These are phyloP conservation scores for Solanum hybrid DNA, from an alignment of 305 asterid species.

Conservation along the genomic window DNA sequence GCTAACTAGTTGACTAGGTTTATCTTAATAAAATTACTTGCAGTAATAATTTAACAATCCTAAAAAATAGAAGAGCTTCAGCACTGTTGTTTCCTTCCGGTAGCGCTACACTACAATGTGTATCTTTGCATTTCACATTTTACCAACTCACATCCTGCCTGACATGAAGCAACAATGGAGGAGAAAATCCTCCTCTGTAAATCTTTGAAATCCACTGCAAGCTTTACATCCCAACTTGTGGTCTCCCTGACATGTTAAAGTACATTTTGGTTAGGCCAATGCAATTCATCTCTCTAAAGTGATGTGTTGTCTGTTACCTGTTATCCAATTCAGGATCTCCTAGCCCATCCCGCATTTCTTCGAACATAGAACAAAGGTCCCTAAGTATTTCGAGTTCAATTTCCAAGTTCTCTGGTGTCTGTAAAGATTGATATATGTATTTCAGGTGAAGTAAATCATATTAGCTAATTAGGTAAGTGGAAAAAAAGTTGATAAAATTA, in stretches of 20 bases:
- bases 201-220: conserved; percentile 52
- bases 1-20: background rate
- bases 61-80: background rate
- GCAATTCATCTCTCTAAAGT: background rate
- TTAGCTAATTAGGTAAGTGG: background rate
- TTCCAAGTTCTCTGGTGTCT: conserved; percentile 49
- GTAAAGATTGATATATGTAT: conserved; percentile 12
- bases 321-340: conserved; percentile 43
- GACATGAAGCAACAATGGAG: conserved; percentile 55
- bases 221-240: conserved; percentile 66
- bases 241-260: conserved; percentile 31
- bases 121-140: conserved; percentile 34
- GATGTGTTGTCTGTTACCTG: conserved; percentile 25
- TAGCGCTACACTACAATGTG: background rate
- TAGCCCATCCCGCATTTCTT: conserved; percentile 61
- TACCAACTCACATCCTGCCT: conserved; percentile 47
- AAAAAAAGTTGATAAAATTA: background rate
- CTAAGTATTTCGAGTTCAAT: conserved; percentile 51
- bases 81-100: background rate
- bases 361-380: conserved; percentile 51
- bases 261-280: conserved; percentile 10
- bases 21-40: background rate
- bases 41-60: background rate
- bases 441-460: background rate
- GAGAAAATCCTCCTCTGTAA: conserved; percentile 56